These are phyloP conservation scores for Metschnikowia cubensis DNA, from an alignment of 805 yeast genomes.

Conservation along the genomic window DNA sequence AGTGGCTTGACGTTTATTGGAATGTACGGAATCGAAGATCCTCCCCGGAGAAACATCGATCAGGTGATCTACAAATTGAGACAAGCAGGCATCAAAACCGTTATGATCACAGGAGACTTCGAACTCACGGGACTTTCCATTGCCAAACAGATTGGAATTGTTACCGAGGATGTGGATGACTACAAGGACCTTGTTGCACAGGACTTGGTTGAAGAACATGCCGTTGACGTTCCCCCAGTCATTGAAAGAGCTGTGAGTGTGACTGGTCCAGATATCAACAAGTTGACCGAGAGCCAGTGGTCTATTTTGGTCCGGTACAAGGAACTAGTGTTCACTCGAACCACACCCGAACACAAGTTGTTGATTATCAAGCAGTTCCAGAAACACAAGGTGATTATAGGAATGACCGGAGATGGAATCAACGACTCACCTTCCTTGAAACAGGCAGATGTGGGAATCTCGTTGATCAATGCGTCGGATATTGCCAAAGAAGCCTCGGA, in stretches of 20 bases:
- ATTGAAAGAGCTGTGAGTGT: slow-evolving; percentile 28
- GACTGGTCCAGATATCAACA: slow-evolving; percentile 29
- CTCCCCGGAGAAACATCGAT: slow-evolving; percentile 36
- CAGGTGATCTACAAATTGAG: slow-evolving; percentile 30
- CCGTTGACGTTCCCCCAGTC: slow-evolving; percentile 2
- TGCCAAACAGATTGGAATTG: slow-evolving; percentile 41
- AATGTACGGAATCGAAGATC: slow-evolving; percentile 41
- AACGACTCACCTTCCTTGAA: slow-evolving; percentile 35
- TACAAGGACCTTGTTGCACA: slow-evolving; percentile 15
- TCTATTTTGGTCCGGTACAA: slow-evolving; percentile 26
- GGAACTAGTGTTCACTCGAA: slow-evolving; percentile 40
- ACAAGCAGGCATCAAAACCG: slow-evolving; percentile 38
- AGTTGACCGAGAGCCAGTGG: slow-evolving; percentile 40
- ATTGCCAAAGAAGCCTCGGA: slow-evolving; percentile 39
- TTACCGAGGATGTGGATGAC: slow-evolving; percentile 23
- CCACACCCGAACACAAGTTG: slow-evolving; percentile 50
- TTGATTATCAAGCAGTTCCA: slow-evolving; percentile 46
- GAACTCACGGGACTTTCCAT: slow-evolving; percentile 50
- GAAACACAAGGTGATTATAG: slow-evolving; percentile 24
- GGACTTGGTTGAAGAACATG: slow-evolving; percentile 3
- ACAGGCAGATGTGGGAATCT: slow-evolving; percentile 33
- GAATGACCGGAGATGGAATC: slow-evolving; percentile 37
- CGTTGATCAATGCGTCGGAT: slow-evolving; percentile 28
- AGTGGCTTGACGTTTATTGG: slow-evolving; percentile 30
- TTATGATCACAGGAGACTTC: slow-evolving; percentile 52